Percentiles rank a stretch among this genome's conserved stretches.
These are phyloP conservation scores for Fusarium subglutinans DNA, from an alignment of 2,329 filamentous ascomycete genomes.

Conservation along the genomic window DNA sequence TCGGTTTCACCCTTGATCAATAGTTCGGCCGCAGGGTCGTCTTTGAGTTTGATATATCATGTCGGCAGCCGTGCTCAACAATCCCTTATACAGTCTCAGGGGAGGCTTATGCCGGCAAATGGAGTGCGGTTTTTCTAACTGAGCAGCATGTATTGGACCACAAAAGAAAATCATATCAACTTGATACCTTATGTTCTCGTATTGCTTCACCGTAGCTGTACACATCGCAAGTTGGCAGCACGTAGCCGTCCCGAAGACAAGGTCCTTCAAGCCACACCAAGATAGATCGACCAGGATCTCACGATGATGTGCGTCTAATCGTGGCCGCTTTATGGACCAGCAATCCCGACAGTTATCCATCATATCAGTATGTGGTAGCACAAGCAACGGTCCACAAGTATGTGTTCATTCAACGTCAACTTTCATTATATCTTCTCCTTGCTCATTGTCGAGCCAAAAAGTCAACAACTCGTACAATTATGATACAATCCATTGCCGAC, in stretches of 20 bases:
- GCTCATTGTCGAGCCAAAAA: neutral
- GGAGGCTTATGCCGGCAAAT: neutral
- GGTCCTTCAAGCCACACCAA: slow-evolving; percentile 27
- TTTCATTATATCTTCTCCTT: slow-evolving; percentile 2
- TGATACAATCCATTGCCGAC: slow-evolving; percentile 14
- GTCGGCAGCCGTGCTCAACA: neutral
- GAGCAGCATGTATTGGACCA: neutral
- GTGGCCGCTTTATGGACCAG: neutral
- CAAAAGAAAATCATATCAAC: neutral
- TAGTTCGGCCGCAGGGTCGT: neutral
- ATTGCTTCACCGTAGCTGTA: slow-evolving; percentile 8
- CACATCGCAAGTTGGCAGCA: slow-evolving; percentile 16
- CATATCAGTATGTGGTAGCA: neutral
- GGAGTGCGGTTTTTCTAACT: neutral
- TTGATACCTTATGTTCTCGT: slow-evolving; percentile 17
- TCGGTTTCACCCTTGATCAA: neutral
- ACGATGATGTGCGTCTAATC: neutral
- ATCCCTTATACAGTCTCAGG: neutral
- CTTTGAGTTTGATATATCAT: neutral
- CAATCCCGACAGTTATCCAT: neutral
- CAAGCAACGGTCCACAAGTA: neutral
- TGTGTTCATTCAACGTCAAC: neutral
- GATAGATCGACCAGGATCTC: slow-evolving; percentile 1
- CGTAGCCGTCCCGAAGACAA: slow-evolving; percentile 29
- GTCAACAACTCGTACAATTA: slow-evolving; percentile 2